A percentile compares a stretch with the other conserved stretches of the same genome.
phyloP scores from a whole-genome alignment of 2,329 filamentous ascomycete genomes.

The Orbilia blumenaviensis region DNA sequence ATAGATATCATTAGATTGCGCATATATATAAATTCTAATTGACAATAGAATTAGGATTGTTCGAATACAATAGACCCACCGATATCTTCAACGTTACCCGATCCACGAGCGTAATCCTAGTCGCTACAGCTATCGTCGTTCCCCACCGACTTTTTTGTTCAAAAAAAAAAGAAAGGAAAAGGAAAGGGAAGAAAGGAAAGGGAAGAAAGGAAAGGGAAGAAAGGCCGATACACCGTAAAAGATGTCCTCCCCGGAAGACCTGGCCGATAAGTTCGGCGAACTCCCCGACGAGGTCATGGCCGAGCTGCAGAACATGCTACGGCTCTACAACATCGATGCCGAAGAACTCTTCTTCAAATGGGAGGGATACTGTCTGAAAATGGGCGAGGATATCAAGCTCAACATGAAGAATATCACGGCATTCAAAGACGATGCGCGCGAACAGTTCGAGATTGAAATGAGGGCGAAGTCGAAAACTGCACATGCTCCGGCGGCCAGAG shows the following conservation, averaged over 20 bases:
- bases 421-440: constrained; percentile 87
- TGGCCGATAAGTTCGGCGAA: constrained; percentile 68
- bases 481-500: constrained; percentile 64
- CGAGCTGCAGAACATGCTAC: constrained; percentile 86
- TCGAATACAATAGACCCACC: too few relatives aligned
- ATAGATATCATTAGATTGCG: too few relatives aligned
- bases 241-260: constrained; percentile 68
- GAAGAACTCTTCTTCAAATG: constrained; percentile 98
- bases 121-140: too few relatives aligned
- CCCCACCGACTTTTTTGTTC: too few relatives aligned
- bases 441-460: constrained; percentile 79
- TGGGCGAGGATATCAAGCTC: constrained; percentile 77
- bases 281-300: constrained; percentile 79
- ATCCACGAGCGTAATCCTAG: too few relatives aligned
- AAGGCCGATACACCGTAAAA: constrained; percentile 2
- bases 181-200: too few relatives aligned
- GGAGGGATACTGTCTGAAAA: constrained; percentile 97
- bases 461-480: constrained; percentile 72
- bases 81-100: too few relatives aligned
- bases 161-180: too few relatives aligned
- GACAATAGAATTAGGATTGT: too few relatives aligned
- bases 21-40: too few relatives aligned
- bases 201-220: too few relatives aligned
- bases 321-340: constrained; percentile 78
- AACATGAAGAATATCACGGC: constrained; percentile 76